Conservation (phyloP, 257 asterid genomes). For the Nemophila menziesii region DNA sequence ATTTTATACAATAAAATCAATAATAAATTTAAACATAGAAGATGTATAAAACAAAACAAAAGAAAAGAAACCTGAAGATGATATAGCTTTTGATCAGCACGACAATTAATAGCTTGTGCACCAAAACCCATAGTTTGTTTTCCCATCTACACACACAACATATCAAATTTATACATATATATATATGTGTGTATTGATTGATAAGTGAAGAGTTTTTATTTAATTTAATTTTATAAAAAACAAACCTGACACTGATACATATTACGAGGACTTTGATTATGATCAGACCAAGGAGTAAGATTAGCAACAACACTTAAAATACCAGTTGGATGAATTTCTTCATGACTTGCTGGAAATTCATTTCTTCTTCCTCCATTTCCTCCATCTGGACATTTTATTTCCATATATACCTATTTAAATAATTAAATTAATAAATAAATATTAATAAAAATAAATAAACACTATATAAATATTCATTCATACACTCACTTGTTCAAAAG, state of each 20-base stretch:
- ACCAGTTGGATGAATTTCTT: constrained; percentile 92
- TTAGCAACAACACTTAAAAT: constrained; percentile 86
- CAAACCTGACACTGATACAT: constrained; percentile 99
- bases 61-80: constrained; percentile 77
- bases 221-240: neutral
- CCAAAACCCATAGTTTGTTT: constrained; percentile 97
- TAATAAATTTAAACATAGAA: neutral
- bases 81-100: constrained; percentile 98
- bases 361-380: constrained; percentile 83
- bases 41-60: neutral
- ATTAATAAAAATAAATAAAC: too few species aligned
- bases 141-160: constrained; percentile 56
- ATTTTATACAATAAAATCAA: neutral
- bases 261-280: constrained; percentile 98
- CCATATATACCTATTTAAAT: constrained; percentile 54
- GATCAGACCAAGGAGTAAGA: constrained; percentile 99
- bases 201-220: neutral
- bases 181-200: neutral
- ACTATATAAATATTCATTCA: neutral
- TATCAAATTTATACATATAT: constrained; percentile 1
- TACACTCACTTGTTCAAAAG: constrained; percentile 65
- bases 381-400: constrained; percentile 92
- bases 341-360: constrained; percentile 82
- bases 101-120: constrained; percentile 59
- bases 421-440: too few species aligned